phyloP scores from a whole-genome alignment of 148 eudicot genomes.

The Suaeda aralocaspica region DNA sequence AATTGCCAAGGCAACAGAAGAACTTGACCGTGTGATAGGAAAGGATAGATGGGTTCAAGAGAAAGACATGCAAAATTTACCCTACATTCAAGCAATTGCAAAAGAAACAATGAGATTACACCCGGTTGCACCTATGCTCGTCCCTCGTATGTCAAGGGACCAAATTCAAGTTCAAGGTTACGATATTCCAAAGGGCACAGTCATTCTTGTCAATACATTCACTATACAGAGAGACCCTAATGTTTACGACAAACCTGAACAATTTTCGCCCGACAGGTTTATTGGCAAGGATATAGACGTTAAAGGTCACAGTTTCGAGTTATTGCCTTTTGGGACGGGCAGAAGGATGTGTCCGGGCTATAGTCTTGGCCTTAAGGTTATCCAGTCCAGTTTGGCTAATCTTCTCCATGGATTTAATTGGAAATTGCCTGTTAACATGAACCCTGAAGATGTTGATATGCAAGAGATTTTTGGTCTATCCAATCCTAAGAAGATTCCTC shows the following conservation, averaged over 20 bases:
- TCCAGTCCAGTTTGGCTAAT: constrained; percentile 73
- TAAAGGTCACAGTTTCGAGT: constrained; percentile 65
- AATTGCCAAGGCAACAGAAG: constrained; percentile 53
- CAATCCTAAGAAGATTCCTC: constrained; percentile 65
- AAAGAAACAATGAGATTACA: constrained; percentile 91
- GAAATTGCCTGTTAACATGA: constrained; percentile 56
- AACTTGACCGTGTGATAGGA: constrained; percentile 70
- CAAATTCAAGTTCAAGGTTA: constrained; percentile 60
- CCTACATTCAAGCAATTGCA: constrained; percentile 74
- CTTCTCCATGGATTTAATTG: constrained; percentile 74
- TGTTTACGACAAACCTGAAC: constrained; percentile 57
- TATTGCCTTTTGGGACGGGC: constrained; percentile 82
- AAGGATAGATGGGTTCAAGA: constrained; percentile 74
- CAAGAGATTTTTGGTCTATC: constrained; percentile 80
- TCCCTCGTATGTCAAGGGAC: constrained; percentile 56
- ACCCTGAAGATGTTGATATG: constrained; percentile 61
- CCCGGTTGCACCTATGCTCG: constrained; percentile 84
- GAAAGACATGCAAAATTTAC: constrained; percentile 59
- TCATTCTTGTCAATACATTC: constrained; percentile 65
- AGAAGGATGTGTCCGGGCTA: constrained; percentile 96
- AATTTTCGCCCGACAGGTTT: constrained; percentile 73
- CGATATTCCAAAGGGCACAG: constrained; percentile 57
- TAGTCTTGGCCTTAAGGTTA: constrained; percentile 64
- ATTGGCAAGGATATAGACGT: constrained; percentile 57
- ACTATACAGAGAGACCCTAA: constrained; percentile 68